These are phyloP conservation scores for Neurospora intermedia DNA, from an alignment of 495 filamentous ascomycete species.

Conservation along the genomic window DNA sequence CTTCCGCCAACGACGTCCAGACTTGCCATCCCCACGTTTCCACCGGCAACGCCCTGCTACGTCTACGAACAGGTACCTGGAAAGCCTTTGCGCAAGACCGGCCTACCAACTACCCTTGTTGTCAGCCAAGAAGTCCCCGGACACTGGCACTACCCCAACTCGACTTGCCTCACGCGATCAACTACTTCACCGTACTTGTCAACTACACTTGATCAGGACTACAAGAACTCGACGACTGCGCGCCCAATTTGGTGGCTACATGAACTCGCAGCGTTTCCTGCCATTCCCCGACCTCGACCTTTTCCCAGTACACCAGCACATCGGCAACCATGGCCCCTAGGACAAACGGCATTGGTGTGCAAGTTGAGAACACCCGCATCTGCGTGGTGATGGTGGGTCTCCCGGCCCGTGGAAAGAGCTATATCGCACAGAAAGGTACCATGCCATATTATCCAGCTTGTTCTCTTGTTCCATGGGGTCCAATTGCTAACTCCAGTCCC, in stretches of 20 bases:
- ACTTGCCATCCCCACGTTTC: not conserved
- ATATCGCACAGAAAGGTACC: constrained; percentile 92
- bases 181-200: constrained; percentile 1
- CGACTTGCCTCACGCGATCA: constrained; percentile 22
- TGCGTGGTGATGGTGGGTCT: constrained; percentile 99
- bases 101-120: not conserved
- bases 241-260: constrained; percentile 19
- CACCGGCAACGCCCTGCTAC: not conserved
- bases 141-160: not conserved
- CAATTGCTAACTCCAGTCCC: constrained; percentile 10
- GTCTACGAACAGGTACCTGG: not conserved
- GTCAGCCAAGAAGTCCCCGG: constrained; percentile 3
- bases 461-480: not conserved
- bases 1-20: not conserved
- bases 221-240: not conserved
- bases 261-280: constrained; percentile 14
- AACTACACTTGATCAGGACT: not conserved
- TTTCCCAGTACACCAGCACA: constrained; percentile 2
- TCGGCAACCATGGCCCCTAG: constrained; percentile 30
- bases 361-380: constrained; percentile 90
- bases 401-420: constrained; percentile 88
- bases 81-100: not conserved
- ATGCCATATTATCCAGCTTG: constrained; percentile 12
- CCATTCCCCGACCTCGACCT: constrained; percentile 1
- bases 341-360: constrained; percentile 39